Evolutionary conservation across 805 yeast species (phyloP).

Genomic region (Ogataea salicorniae): DNA sequence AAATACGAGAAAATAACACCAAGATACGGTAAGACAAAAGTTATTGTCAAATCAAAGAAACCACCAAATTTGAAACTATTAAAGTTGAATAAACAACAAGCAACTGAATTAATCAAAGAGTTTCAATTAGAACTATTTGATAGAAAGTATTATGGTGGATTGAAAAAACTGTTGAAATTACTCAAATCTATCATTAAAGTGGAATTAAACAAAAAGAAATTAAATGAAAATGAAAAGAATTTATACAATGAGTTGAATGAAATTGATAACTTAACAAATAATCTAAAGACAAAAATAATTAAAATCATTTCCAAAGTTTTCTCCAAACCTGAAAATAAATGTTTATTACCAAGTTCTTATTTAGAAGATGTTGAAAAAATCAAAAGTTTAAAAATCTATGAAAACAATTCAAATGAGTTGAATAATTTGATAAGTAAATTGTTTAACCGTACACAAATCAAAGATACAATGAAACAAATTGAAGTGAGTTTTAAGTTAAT

Average conservation of each 20-base stretch:
- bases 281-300: slow-evolving; percentile 19
- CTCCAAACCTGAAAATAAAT: slow-evolving; percentile 10
- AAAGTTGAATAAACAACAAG: slow-evolving; percentile 35
- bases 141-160: slow-evolving; percentile 44
- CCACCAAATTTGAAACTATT: slow-evolving; percentile 34
- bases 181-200: slow-evolving; percentile 26
- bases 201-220: slow-evolving; percentile 1
- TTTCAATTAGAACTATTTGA: slow-evolving; percentile 42
- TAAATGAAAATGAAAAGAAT: slow-evolving; percentile 8
- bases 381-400: slow-evolving; percentile 32
- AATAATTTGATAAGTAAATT: slow-evolving; percentile 45
- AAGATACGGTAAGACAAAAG: slow-evolving; percentile 45
- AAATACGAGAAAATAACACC: slow-evolving; percentile 41
- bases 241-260: slow-evolving; percentile 8
- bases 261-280: slow-evolving; percentile 11
- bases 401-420: slow-evolving; percentile 33
- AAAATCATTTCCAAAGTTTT: slow-evolving; percentile 20
- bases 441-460: slow-evolving; percentile 41
- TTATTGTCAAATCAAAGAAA: slow-evolving; percentile 40
- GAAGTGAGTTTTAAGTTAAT: slow-evolving; percentile 24
- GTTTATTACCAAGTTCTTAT: slow-evolving; percentile 28
- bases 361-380: slow-evolving; percentile 28
- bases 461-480: slow-evolving; percentile 23
- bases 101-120: slow-evolving; percentile 38
- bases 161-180: slow-evolving; percentile 36